These are phyloP conservation scores for Pneumocystis carinii DNA, from an alignment of 1,139 yeast genomes.

Conservation along the genomic window DNA sequence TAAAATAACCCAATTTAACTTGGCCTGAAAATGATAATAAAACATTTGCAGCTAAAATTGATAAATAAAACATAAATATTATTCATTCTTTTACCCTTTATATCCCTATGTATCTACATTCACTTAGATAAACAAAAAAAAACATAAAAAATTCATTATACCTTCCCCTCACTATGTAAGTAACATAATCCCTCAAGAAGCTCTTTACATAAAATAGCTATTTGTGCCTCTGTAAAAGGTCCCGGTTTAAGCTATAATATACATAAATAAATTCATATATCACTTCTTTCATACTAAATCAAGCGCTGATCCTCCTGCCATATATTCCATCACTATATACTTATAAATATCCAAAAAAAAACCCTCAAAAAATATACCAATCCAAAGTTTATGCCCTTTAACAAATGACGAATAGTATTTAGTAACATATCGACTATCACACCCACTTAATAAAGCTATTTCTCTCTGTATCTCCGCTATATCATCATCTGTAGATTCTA, in stretches of 20 bases:
- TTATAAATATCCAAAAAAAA: neutral
- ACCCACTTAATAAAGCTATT: conserved; percentile 59
- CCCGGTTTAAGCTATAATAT: conserved; percentile 32
- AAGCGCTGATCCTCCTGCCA: conserved; percentile 71
- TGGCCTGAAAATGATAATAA: conserved; percentile 51
- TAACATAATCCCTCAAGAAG: conserved; percentile 55
- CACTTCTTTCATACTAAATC: conserved; percentile 30
- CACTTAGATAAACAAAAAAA: neutral
- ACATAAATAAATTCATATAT: neutral
- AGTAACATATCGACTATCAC: conserved; percentile 57
- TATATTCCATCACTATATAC: conserved; percentile 42
- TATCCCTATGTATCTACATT: conserved; percentile 56
- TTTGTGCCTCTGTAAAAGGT: conserved; percentile 40
- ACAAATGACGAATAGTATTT: conserved; percentile 64
- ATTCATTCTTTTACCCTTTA: conserved; percentile 28
- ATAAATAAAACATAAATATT: neutral
- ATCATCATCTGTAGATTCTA: conserved; percentile 63
- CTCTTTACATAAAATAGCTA: conserved; percentile 45
- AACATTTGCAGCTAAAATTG: conserved; percentile 49
- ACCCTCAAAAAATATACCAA: conserved; percentile 29
- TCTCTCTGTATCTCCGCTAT: conserved; percentile 69
- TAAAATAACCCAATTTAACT: conserved; percentile 41
- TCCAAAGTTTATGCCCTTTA: conserved; percentile 67
- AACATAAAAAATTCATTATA: neutral
- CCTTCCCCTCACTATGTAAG: conserved; percentile 56